Evolutionary conservation across 305 asterid genomes (phyloP).

Genomic region (Galium porrigens): DNA sequence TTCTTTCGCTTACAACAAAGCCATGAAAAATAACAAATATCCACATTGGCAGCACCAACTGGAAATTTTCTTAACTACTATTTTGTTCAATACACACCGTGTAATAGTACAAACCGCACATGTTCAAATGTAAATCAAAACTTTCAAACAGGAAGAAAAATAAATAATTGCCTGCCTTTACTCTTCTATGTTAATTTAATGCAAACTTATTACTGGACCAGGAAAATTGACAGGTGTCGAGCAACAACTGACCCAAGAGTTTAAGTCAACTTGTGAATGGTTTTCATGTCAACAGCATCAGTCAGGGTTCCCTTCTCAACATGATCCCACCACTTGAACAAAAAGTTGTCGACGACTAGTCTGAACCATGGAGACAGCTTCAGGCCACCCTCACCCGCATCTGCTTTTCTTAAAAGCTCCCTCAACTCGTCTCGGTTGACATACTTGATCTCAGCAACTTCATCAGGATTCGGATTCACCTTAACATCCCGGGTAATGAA

Average conservation of each 20-base stretch:
- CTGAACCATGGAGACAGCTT: slow-evolving; percentile 96
- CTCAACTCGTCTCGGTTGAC: slow-evolving; percentile 58
- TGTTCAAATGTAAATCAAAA: neutral
- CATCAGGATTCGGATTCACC: slow-evolving; percentile 75
- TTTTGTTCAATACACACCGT: neutral
- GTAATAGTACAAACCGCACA: slow-evolving; percentile 9
- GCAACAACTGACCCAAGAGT: neutral
- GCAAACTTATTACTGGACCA: slow-evolving; percentile 6
- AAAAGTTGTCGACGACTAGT: slow-evolving; percentile 68
- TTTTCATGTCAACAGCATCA: slow-evolving; percentile 67
- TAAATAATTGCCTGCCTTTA: neutral
- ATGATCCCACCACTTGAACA: slow-evolving; percentile 97
- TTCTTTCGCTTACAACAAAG: no score
- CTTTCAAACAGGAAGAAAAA: neutral
- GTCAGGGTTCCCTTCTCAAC: slow-evolving; percentile 64
- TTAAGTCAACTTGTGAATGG: slow-evolving; percentile 62
- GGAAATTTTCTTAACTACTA: neutral
- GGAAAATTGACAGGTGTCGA: neutral
- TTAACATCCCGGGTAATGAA: slow-evolving; percentile 64
- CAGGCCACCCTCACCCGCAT: slow-evolving; percentile 77
- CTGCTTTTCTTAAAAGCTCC: slow-evolving; percentile 75
- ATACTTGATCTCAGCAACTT: slow-evolving; percentile 65
- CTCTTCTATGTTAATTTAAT: neutral
- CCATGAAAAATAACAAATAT: neutral
- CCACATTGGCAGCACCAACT: neutral